Evolutionary conservation across 345 rosid genomes (phyloP).

Genomic region (Sisymbrium altissimum): DNA sequence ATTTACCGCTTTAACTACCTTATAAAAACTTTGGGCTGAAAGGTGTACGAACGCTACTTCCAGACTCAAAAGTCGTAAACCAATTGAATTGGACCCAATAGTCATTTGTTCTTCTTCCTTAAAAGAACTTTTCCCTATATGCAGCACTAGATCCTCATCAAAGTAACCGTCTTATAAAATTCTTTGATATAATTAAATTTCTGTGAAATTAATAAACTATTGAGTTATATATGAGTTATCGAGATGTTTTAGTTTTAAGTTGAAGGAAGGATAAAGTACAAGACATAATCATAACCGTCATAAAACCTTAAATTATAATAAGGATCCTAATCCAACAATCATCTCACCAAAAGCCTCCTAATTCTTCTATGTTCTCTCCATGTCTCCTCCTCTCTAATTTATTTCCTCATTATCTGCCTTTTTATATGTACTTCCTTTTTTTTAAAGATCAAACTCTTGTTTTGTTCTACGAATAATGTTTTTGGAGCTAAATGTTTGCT

Average conservation of each 20-base stretch:
- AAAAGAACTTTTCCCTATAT: neutral
- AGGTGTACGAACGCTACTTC: neutral
- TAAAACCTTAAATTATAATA: constrained; percentile 38
- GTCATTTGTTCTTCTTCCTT: neutral
- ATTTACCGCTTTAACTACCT: too few species aligned
- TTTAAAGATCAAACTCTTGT: constrained; percentile 21
- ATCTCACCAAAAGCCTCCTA: constrained; percentile 18
- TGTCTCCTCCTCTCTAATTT: constrained; percentile 17
- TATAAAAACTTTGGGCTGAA: neutral
- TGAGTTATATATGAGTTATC: neutral
- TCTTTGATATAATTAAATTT: neutral
- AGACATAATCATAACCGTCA: constrained; percentile 52
- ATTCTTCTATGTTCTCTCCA: constrained; percentile 16
- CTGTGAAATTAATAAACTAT: neutral
- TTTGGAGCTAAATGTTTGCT: constrained; percentile 15
- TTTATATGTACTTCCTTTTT: neutral
- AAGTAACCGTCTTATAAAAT: neutral
- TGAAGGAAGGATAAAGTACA: constrained; percentile 43
- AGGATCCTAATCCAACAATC: constrained; percentile 29
- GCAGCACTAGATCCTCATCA: neutral
- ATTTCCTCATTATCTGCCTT: constrained; percentile 2
- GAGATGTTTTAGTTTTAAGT: constrained; percentile 13
- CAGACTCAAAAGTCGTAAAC: neutral
- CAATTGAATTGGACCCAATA: neutral
- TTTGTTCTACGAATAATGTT: constrained; percentile 15